Conservation (phyloP, 306 rosid genomes). For the Senna siamea region DNA sequence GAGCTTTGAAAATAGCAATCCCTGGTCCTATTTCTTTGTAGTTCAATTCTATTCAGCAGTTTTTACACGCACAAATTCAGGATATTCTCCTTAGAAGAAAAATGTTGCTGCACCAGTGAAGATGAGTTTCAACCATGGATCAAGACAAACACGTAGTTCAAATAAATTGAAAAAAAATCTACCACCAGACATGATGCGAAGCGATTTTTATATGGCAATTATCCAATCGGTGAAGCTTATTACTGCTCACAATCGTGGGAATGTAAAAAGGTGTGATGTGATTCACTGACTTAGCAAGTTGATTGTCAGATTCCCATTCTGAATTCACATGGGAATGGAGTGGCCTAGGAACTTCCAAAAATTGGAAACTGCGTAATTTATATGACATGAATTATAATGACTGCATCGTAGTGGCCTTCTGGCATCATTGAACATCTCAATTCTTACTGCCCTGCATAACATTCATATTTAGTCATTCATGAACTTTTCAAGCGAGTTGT, state of each 20-base stretch:
- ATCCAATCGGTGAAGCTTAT: constrained; percentile 8
- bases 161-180: not conserved
- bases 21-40: not conserved
- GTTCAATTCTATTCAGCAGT: not conserved
- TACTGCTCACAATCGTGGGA: not conserved
- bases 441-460: too few relatives aligned
- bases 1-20: constrained; percentile 21
- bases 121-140: not conserved
- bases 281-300: not conserved
- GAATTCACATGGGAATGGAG: not conserved
- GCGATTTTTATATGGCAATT: not conserved
- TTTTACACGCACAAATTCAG: not conserved
- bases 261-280: not conserved
- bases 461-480: too few relatives aligned
- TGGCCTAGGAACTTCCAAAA: not conserved
- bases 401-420: constrained; percentile 10
- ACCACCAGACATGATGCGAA: not conserved
- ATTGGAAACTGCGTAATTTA: not conserved
- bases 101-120: not conserved
- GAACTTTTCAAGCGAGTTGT: too few relatives aligned
- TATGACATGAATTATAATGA: not conserved
- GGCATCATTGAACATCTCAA: not conserved
- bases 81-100: not conserved
- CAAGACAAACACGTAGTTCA: not conserved
- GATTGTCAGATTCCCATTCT: not conserved